Conservation (phyloP, 768 basidiomycete species). For the Suillus subluteus region DNA sequence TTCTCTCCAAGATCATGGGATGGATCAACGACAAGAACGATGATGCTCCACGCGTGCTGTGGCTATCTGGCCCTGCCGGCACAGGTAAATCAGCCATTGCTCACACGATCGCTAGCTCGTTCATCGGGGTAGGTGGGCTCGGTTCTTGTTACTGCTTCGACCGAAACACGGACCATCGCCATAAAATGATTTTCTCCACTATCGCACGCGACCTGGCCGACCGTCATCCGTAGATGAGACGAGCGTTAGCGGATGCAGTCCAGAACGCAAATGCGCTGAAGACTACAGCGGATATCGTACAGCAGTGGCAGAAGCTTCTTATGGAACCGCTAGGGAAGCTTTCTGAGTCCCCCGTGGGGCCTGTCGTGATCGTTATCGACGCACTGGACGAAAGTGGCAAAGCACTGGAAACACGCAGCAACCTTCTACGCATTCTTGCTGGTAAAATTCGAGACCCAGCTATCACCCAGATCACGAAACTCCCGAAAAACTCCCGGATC, state of each 20-base stretch:
- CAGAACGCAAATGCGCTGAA: not conserved
- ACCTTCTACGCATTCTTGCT: conserved; percentile 17
- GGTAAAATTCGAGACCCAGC: not conserved
- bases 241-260: not conserved
- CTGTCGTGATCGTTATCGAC: conserved; percentile 29
- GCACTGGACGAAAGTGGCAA: conserved; percentile 23
- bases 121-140: not conserved
- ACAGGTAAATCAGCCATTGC: too few species aligned
- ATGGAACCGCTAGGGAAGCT: conserved; percentile 13
- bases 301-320: conserved; percentile 23
- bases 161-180: conserved; percentile 5
- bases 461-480: not conserved
- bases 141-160: conserved; percentile 9
- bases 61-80: not conserved
- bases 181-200: conserved; percentile 19
- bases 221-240: not conserved
- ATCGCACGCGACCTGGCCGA: conserved; percentile 9
- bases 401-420: not conserved
- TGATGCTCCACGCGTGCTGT: not conserved
- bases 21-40: conserved; percentile 23
- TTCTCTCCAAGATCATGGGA: conserved; percentile 27
- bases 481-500: conserved; percentile 12
- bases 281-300: not conserved
- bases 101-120: conserved; percentile 22
- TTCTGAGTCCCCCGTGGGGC: conserved; percentile 17